These are phyloP conservation scores for Starmerella apis DNA, from an alignment of 805 yeast genomes.

Conservation along the genomic window DNA sequence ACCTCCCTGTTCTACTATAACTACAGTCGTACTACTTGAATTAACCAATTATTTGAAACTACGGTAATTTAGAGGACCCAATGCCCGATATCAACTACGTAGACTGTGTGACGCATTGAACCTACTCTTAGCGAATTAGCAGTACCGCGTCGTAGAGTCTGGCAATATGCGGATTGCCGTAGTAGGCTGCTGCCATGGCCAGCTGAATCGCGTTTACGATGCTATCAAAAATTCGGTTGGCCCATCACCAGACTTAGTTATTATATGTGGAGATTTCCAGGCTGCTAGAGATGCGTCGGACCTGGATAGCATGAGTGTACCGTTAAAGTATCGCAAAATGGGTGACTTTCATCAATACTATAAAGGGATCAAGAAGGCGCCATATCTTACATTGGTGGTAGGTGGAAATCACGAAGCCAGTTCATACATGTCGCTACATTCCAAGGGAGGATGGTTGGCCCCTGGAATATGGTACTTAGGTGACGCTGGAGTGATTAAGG, in stretches of 20 bases:
- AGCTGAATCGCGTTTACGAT: conserved; percentile 19
- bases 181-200: conserved; percentile 27
- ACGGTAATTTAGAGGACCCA: no score
- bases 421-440: conserved; percentile 58
- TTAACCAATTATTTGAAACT: not conserved
- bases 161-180: conserved; percentile 25
- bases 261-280: conserved; percentile 90
- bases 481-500: conserved; percentile 61
- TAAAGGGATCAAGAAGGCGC: conserved; percentile 49
- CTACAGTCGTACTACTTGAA: not conserved
- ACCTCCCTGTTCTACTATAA: not conserved
- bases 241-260: conserved; percentile 41
- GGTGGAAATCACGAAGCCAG: conserved; percentile 97
- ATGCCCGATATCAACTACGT: no score
- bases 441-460: conserved; percentile 88
- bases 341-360: conserved; percentile 79
- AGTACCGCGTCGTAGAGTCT: not conserved
- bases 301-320: conserved; percentile 61
- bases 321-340: conserved; percentile 57
- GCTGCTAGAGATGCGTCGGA: conserved; percentile 58
- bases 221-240: not conserved
- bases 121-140: no score
- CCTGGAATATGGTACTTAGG: conserved; percentile 82
- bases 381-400: conserved; percentile 65
- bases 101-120: no score